Base-by-base conservation (phyloP, 441 rosid species). In the Pelargonium cotyledonis region DNA sequence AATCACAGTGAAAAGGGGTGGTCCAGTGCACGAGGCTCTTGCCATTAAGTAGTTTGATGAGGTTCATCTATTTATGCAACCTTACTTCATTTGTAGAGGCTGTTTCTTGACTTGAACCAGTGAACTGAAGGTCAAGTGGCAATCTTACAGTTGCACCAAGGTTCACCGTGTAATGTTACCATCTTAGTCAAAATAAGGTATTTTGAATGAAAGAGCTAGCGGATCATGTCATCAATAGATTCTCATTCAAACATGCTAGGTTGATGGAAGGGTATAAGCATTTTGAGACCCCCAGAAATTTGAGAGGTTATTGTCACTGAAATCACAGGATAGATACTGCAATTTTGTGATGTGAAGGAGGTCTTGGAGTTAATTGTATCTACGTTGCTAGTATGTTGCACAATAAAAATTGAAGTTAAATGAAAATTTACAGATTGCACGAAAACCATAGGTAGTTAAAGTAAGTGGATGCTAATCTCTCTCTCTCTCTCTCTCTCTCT, bases 401-500 rank as follows among this genome's bases (percentile, higher is more conserved):
- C 35, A 29, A 29, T 4, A 29, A 29, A 29, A 1, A 2, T 29
- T 29, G 35, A 29, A 29, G 35, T 29, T 29, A 3, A 2, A 29
- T 29, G 35, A 29, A 29, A 29, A 29, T 29, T 29, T 29, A 29
- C 35, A 29, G 35, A 1, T 29, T 29, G 35, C 35, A 29, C 35
- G 35, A 29, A 29, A 29, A 29, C 3, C 35, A 29, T 61, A 18
- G 57, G 41, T 66, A 14, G 2, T 67, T 65, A 31, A 15, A 65
- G 51, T 61, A 11, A 23, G 73, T 65, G 62, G 21, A 38, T 68
- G 23, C 65, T 41, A 70, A n/a, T n/a, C n/a, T n/a, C n/a, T n/a
- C n/a, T n/a, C 2, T 29, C 35, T 29, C 35, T 29, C n/a, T 63
- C 49, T 80, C 51, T 78, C 69, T 77, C 77, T 72, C 79, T 75